phyloP scores from a whole-genome alignment of 371 early-diverging fungal genomes.

The Dinochytrium kinnereticum region DNA sequence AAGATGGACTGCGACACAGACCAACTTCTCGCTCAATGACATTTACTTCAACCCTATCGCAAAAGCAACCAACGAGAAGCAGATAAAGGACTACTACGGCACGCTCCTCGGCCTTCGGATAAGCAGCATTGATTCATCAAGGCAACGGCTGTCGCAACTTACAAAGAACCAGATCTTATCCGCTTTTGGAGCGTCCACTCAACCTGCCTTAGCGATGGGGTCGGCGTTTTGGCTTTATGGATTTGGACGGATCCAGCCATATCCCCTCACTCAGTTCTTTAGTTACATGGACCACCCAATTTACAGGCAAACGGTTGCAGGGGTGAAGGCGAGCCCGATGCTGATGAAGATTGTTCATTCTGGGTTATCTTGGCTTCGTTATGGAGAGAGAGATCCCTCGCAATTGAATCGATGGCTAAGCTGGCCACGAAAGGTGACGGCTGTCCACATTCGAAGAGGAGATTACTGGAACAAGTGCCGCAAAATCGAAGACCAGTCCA shows the following conservation, averaged over 20 bases:
- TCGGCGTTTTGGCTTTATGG: constrained; percentile 43
- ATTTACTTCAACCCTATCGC: constrained; percentile 34
- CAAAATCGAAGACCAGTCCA: constrained; percentile 11
- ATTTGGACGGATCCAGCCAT: constrained; percentile 36
- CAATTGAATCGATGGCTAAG: neutral
- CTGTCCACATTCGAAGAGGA: constrained; percentile 40
- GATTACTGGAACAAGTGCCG: constrained; percentile 43
- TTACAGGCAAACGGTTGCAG: constrained; percentile 24
- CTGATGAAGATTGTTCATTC: neutral
- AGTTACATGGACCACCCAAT: constrained; percentile 28
- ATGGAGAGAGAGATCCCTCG: neutral
- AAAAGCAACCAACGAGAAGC: constrained; percentile 26
- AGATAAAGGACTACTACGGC: constrained; percentile 33
- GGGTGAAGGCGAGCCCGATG: neutral
- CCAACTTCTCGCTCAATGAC: constrained; percentile 11
- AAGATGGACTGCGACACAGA: neutral
- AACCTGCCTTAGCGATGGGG: constrained; percentile 24
- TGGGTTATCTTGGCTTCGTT: neutral
- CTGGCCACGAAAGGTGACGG: neutral
- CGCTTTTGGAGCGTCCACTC: neutral
- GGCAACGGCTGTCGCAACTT: constrained; percentile 22
- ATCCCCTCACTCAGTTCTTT: constrained; percentile 30
- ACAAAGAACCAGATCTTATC: constrained; percentile 14
- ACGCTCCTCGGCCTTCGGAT: constrained; percentile 21
- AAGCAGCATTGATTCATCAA: neutral